phyloP scores from a whole-genome alignment of 2,329 filamentous ascomycete genomes.

The Tolypocladium inflatum region DNA sequence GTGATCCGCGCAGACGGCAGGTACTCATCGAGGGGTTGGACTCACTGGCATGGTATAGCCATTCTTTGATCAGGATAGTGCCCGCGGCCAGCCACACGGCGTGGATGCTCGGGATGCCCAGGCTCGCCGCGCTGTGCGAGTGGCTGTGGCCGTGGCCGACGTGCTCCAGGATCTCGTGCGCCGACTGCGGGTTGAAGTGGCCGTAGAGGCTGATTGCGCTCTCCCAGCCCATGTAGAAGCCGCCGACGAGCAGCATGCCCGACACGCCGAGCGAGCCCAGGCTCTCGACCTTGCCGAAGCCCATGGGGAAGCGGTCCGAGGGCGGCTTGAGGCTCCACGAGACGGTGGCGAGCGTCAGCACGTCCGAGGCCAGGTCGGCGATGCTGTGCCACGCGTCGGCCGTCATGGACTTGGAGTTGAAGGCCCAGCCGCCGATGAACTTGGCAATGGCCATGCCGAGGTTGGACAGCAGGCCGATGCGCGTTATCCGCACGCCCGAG shows the following conservation, averaged over 20 bases:
- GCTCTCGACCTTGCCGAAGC: constrained; percentile 97
- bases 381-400: constrained; percentile 94
- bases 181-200: constrained; percentile 62
- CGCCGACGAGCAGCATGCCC: constrained; percentile 78
- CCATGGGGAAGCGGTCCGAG: constrained; percentile 73
- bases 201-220: constrained; percentile 58
- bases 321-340: constrained; percentile 86
- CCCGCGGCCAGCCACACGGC: constrained; percentile 90
- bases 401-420: constrained; percentile 88
- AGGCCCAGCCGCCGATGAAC: constrained; percentile 82
- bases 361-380: constrained; percentile 88
- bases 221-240: constrained; percentile 84
- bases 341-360: constrained; percentile 89
- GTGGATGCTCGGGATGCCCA: constrained; percentile 70
- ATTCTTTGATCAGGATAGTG: constrained; percentile 89
- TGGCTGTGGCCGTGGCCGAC: constrained; percentile 57
- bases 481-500: constrained; percentile 55
- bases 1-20: no score
- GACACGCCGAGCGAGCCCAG: constrained; percentile 89
- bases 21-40: no score
- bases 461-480: constrained; percentile 64
- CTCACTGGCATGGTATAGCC: constrained; percentile 89
- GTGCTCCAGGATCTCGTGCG: constrained; percentile 54
- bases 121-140: constrained; percentile 36
- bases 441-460: constrained; percentile 91